Percentiles rank a stretch among this genome's conserved stretches.
These are phyloP conservation scores for Friedmanniomyces endolithicus DNA, from an alignment of 495 filamentous ascomycete genomes.

Conservation along the genomic window DNA sequence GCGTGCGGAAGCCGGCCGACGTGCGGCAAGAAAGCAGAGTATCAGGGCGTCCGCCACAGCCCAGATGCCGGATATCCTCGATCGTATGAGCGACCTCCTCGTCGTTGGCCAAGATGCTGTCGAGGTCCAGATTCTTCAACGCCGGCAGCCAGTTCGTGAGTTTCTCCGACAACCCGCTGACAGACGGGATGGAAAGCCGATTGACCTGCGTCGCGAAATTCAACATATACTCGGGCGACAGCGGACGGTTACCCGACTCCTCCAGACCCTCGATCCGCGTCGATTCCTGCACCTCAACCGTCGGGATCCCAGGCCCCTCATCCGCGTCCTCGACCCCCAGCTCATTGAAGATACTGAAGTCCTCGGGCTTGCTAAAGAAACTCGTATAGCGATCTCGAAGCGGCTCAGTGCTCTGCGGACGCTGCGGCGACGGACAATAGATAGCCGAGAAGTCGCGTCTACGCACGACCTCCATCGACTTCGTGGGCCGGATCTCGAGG, in stretches of 20 bases:
- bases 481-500: slow-evolving; percentile 21
- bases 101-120: slow-evolving; percentile 18
- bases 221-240: slow-evolving; percentile 26
- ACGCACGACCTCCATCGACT: slow-evolving; percentile 21
- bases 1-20: slow-evolving; percentile 20
- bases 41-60: slow-evolving; percentile 13
- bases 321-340: background rate
- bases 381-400: slow-evolving; percentile 29
- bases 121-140: slow-evolving; percentile 21
- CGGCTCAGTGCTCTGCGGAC: slow-evolving; percentile 22
- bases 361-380: slow-evolving; percentile 28
- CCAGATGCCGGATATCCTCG: slow-evolving; percentile 22
- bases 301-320: background rate
- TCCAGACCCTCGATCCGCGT: slow-evolving; percentile 3
- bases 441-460: slow-evolving; percentile 20
- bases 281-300: slow-evolving; percentile 15
- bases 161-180: slow-evolving; percentile 27
- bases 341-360: slow-evolving; percentile 14
- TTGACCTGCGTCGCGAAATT: slow-evolving; percentile 26
- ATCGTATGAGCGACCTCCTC: slow-evolving; percentile 21
- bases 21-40: slow-evolving; percentile 17
- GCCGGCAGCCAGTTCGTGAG: slow-evolving; percentile 28
- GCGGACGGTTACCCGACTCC: slow-evolving; percentile 11
- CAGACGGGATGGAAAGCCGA: slow-evolving; percentile 28
- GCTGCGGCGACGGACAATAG: slow-evolving; percentile 19